Evolutionary conservation across 2,329 filamentous ascomycete species (phyloP).

Genomic region (Thelonectria olida): DNA sequence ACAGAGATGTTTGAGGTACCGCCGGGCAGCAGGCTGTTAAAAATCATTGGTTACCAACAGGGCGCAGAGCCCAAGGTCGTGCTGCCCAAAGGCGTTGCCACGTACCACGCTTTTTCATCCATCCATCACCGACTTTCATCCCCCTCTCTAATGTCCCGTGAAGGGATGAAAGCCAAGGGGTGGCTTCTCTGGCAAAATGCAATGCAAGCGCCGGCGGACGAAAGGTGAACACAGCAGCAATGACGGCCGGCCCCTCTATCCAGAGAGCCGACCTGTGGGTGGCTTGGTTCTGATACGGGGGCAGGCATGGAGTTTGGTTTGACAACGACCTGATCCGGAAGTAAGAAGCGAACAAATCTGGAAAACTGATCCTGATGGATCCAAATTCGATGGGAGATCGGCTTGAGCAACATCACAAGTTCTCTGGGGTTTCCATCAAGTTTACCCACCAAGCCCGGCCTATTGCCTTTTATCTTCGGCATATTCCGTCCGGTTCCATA

Average conservation of each 20-base stretch:
- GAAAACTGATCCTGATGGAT: constrained; percentile 30
- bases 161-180: background rate
- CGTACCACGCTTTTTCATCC: constrained; percentile 29
- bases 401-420: constrained; percentile 15
- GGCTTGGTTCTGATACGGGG: constrained; percentile 13
- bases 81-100: constrained; percentile 18
- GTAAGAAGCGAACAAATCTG: constrained; percentile 52
- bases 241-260: constrained; percentile 12
- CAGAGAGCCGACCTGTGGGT: constrained; percentile 18
- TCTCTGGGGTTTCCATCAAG: constrained; percentile 10
- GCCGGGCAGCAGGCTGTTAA: constrained; percentile 1
- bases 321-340: constrained; percentile 47
- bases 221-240: constrained; percentile 30
- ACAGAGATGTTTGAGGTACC: constrained; percentile 12
- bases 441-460: background rate
- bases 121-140: background rate
- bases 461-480: background rate
- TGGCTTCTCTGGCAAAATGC: constrained; percentile 20
- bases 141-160: background rate
- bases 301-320: constrained; percentile 28
- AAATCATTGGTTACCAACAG: constrained; percentile 39
- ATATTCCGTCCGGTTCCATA: background rate
- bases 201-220: constrained; percentile 30
- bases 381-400: constrained; percentile 28
- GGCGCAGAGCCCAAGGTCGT: constrained; percentile 28